phyloP scores from a whole-genome alignment of 345 rosid species.

The Linum tenue region DNA sequence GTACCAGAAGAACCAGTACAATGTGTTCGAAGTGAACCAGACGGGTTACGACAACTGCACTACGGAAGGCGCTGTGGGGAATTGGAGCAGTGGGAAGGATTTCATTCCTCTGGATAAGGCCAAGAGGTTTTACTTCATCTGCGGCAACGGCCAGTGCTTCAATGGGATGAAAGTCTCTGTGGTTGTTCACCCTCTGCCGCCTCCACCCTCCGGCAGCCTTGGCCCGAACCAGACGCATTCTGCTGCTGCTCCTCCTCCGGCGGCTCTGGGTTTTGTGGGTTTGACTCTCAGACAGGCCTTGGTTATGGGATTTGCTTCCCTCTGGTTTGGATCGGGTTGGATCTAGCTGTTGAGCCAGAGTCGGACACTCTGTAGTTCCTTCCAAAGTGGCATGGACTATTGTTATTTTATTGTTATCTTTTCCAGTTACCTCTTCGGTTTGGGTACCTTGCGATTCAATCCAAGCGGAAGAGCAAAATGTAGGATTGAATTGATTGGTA shows the following conservation, averaged over 20 bases:
- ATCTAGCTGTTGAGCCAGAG: too few relatives aligned
- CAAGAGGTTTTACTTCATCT: constrained; percentile 54
- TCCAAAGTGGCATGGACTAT: too few relatives aligned
- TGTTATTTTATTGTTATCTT: too few relatives aligned
- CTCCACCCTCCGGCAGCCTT: constrained; percentile 29
- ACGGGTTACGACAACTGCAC: constrained; percentile 66
- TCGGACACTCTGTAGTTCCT: too few relatives aligned
- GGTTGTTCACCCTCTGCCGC: constrained; percentile 43
- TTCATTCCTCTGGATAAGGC: constrained; percentile 44
- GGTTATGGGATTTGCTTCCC: not conserved
- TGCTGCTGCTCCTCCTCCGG: not conserved
- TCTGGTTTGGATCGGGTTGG: not conserved
- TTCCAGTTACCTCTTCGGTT: too few relatives aligned
- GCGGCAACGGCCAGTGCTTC: constrained; percentile 67
- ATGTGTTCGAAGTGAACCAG: constrained; percentile 62
- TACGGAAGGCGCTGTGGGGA: constrained; percentile 49
- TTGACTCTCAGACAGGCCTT: not conserved
- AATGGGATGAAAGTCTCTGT: constrained; percentile 57
- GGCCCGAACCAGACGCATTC: not conserved
- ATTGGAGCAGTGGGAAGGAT: constrained; percentile 70
- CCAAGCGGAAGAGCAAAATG: too few relatives aligned
- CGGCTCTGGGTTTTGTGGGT: not conserved
- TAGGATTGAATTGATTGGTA: too few relatives aligned
- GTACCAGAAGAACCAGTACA: constrained; percentile 56
- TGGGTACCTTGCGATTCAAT: too few relatives aligned